These are phyloP conservation scores for Leccinum olivaceopallidum DNA, from an alignment of 768 basidiomycete genomes.

Conservation along the genomic window DNA sequence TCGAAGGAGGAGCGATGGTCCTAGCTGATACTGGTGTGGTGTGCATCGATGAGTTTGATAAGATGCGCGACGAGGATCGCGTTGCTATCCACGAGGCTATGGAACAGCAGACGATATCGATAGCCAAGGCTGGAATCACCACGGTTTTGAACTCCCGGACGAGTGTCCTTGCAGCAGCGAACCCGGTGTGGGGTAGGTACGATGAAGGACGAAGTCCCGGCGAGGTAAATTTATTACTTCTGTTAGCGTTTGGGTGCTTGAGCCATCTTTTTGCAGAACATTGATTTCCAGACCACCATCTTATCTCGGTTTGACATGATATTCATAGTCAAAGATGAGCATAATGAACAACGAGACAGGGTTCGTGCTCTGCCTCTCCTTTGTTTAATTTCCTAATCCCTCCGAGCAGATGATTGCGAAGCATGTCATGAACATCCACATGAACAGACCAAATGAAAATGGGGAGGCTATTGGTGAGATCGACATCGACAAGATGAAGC, in stretches of 20 bases:
- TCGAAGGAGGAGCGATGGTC: slow-evolving; percentile 99
- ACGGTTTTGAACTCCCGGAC: slow-evolving; percentile 96
- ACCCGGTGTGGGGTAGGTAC: slow-evolving; percentile 97
- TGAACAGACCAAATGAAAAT: slow-evolving; percentile 84
- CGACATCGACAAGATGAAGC: slow-evolving; percentile 97
- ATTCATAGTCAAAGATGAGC: slow-evolving; percentile 98
- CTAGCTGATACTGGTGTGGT: slow-evolving; percentile 98
- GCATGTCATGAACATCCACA: slow-evolving; percentile 98
- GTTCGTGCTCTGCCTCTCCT: slow-evolving; percentile 41
- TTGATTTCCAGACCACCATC: slow-evolving; percentile 98
- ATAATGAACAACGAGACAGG: slow-evolving; percentile 90
- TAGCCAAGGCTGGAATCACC: slow-evolving; percentile 98
- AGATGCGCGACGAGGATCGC: slow-evolving; percentile 99
- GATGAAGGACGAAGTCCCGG: slow-evolving; percentile 96
- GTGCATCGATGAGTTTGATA: slow-evolving; percentile 99
- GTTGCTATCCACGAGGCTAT: slow-evolving; percentile 99
- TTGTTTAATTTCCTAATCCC: slow-evolving; percentile 1
- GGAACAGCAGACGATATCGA: slow-evolving; percentile 99
- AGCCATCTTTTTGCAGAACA: slow-evolving; percentile 53
- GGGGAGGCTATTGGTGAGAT: slow-evolving; percentile 83
- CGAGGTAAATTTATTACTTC: slow-evolving; percentile 53
- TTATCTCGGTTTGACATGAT: slow-evolving; percentile 99
- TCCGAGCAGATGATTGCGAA: slow-evolving; percentile 82
- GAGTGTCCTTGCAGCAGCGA: slow-evolving; percentile 94
- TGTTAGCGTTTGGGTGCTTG: neutral